Evolutionary conservation across 148 eudicot species (phyloP).

Genomic region (Drosera capensis): DNA sequence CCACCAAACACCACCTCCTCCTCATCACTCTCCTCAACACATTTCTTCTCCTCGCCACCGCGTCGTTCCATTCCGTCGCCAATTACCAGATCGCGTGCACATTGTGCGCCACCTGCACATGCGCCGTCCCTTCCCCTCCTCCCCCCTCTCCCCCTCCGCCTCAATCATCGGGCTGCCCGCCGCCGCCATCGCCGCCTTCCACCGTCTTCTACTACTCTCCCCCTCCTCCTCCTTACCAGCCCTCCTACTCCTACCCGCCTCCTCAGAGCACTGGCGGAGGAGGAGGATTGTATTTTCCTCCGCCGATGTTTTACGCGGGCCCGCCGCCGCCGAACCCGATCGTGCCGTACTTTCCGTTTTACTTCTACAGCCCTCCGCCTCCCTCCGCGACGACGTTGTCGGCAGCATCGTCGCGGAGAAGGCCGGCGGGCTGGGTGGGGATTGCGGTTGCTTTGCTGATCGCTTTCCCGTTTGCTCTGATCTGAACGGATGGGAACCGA

Average conservation of each 20-base stretch:
- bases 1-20: too few species aligned
- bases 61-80: conserved; percentile 2
- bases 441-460: too few species aligned
- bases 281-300: conserved; percentile 9
- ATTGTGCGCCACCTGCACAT: too few species aligned
- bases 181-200: conserved; percentile 9
- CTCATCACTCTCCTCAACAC: conserved; percentile 1
- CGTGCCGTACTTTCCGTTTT: conserved; percentile 25
- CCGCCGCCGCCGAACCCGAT: conserved; percentile 38
- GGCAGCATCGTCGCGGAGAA: too few species aligned
- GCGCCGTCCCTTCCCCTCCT: conserved; percentile 14
- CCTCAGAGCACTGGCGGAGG: background rate
- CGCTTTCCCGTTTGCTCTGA: too few species aligned
- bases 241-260: conserved; percentile 13
- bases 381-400: background rate
- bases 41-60: background rate
- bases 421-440: too few species aligned
- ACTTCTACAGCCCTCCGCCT: conserved; percentile 21
- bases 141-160: too few species aligned
- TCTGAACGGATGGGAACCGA: too few species aligned
- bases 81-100: conserved; percentile 26
- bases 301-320: conserved; percentile 6
- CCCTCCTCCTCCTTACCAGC: conserved; percentile 11
- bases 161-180: background rate
- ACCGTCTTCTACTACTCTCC: conserved; percentile 5